Percentiles rank a stretch among this genome's conserved stretches.
Conservation (phyloP, 331 rosid genomes). For the Acacia concinna region DNA sequence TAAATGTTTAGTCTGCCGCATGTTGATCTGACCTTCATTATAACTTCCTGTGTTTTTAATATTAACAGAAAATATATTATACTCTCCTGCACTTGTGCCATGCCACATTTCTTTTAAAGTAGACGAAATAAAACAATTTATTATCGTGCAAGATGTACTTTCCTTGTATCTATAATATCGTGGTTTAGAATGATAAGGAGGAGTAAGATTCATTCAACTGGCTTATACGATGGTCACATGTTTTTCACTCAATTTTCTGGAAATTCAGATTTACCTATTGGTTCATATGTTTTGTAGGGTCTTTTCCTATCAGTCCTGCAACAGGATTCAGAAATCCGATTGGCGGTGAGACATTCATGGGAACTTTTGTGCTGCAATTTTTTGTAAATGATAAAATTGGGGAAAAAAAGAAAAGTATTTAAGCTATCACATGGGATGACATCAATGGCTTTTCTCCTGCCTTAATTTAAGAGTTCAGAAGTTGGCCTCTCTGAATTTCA, state of each 20-base stretch:
- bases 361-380: not conserved
- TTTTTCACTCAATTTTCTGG: conserved; percentile 10
- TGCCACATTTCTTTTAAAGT: not conserved
- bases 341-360: conserved; percentile 72
- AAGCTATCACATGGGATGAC: not conserved
- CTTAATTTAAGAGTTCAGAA: not conserved
- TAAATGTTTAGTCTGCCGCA: conserved; percentile 4
- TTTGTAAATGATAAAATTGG: not conserved
- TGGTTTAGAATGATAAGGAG: not conserved
- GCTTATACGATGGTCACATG: not conserved
- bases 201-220: not conserved
- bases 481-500: conserved; percentile 19
- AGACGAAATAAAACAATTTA: not conserved
- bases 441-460: not conserved
- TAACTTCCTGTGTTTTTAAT: conserved; percentile 10
- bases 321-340: conserved; percentile 75
- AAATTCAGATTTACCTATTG: conserved; percentile 9
- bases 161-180: not conserved
- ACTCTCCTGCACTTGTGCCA: not conserved
- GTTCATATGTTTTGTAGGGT: conserved; percentile 64
- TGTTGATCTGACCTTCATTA: conserved; percentile 19
- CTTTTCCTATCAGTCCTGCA: conserved; percentile 70
- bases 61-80: not conserved
- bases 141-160: not conserved
- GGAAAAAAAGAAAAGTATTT: not conserved